These are phyloP conservation scores for Protoeuglena noctilucae DNA, from an alignment of 139 green algal genomes.

Conservation along the genomic window DNA sequence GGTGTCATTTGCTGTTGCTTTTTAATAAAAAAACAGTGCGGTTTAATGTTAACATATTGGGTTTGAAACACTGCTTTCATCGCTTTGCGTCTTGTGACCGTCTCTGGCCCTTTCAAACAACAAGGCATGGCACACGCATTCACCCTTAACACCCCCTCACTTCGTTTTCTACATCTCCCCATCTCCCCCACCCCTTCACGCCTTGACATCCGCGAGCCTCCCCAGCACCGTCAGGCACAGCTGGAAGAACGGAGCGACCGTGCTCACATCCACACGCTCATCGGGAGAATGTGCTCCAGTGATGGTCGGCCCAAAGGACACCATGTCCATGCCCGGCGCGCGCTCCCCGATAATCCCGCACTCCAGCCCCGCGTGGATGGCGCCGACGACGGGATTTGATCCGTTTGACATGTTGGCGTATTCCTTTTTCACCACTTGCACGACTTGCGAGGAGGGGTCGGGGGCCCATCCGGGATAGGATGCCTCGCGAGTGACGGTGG, in stretches of 20 bases:
- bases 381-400: conserved; percentile 16
- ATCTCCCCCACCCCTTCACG: too few relatives aligned
- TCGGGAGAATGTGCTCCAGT: conserved; percentile 47
- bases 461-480: conserved; percentile 59
- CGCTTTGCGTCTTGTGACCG: too few relatives aligned
- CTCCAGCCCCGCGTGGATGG: conserved; percentile 8
- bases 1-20: too few relatives aligned
- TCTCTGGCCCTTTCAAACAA: too few relatives aligned
- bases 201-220: not conserved
- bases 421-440: conserved; percentile 13
- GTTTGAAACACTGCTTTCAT: too few relatives aligned
- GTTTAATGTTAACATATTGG: too few relatives aligned
- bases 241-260: conserved; percentile 41
- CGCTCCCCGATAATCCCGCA: conserved; percentile 5
- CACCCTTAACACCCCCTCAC: too few relatives aligned
- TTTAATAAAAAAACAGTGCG: too few relatives aligned
- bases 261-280: conserved; percentile 24
- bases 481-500: conserved; percentile 14
- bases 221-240: conserved; percentile 19
- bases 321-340: conserved; percentile 29
- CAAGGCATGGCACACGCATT: too few relatives aligned
- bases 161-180: too few relatives aligned
- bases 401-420: not conserved
- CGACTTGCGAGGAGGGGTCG: conserved; percentile 22
- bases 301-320: conserved; percentile 58